A percentile compares a stretch with the other conserved stretches of the same genome.
phyloP scores from a whole-genome alignment of 1,284 basidiomycete species.

The Cystobasidium sp. region DNA sequence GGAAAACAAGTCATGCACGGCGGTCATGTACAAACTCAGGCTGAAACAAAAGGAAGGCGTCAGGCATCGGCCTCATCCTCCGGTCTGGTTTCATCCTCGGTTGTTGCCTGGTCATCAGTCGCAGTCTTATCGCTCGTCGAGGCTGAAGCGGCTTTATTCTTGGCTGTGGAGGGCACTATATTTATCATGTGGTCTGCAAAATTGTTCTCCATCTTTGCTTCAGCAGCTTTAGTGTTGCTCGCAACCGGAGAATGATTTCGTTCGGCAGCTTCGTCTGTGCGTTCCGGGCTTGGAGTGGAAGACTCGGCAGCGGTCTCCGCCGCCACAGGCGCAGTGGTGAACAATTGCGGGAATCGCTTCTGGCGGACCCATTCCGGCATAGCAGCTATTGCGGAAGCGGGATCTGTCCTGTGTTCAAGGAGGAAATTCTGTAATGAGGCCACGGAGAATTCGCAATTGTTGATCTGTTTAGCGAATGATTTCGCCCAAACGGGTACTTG shows the following conservation, averaged over 20 bases:
- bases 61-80: too few relatives aligned
- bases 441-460: conserved; percentile 70
- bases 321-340: background rate
- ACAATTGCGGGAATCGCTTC: background rate
- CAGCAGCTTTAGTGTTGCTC: too few relatives aligned
- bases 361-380: conserved; percentile 68
- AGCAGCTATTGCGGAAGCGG: conserved; percentile 65
- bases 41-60: too few relatives aligned
- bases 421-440: conserved; percentile 74
- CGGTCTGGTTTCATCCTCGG: too few relatives aligned
- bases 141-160: too few relatives aligned
- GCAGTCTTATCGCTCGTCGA: too few relatives aligned
- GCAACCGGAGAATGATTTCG: background rate
- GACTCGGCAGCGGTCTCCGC: background rate
- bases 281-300: background rate
- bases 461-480: conserved; percentile 66
- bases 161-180: too few relatives aligned
- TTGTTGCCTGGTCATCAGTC: too few relatives aligned
- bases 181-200: too few relatives aligned
- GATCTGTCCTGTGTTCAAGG: conserved; percentile 70
- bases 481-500: conserved; percentile 59
- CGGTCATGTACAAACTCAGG: too few relatives aligned
- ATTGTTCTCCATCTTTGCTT: too few relatives aligned
- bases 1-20: too few relatives aligned
- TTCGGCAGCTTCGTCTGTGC: background rate